Evolutionary conservation across 2,329 filamentous ascomycete species (phyloP), one percentile per base, ranked within the genome.

Genomic region (Phyllosticta citriasiana): DNA sequence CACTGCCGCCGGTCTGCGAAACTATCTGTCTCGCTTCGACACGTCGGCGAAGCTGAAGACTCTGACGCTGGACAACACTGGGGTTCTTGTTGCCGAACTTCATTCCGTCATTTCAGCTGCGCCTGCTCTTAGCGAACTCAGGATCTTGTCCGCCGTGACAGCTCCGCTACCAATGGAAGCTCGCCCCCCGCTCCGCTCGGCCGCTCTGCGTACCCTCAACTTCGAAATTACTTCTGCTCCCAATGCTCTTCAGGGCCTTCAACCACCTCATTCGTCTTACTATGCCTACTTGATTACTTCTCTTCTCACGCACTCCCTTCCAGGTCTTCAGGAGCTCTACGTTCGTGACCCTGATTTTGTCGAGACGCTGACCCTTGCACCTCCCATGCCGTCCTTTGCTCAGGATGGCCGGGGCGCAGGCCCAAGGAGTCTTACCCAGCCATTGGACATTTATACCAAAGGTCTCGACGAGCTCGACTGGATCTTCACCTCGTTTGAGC

Each of bases 201-300:
- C 76, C 59, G 86, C 86, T 16, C 81, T 97, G 22, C 77, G 80
- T 66, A 87, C 84, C 2, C 78, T 97, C 14, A 87, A 93, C 67
- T 97, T 87, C 71, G 93, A 97, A 74, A 89, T 97, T 70, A 87
- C 84, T 10, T 81, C 84, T 2, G 78, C 78, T 9, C 76, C 83
- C 3, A 77, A 83, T 0, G 83, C 84, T 24, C 80, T 85, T 10
- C 88, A 84, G 63, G 74, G 77, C 10, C 72, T 82, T 57, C 78
- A 80, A 57, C 74, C 78, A 0, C 78, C 81, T 1, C 76, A 79
- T 6, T 75, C 77, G 25, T 82, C 80, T 19, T 95, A 96, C 76
- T 96, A 97, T 74, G 83, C 84, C 63, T 96, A 96, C 73, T 83
- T 97, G 22, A 86, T 90, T 26, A 83, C 83, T n/a, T 96, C 90